A percentile compares a stretch with the other conserved stretches of the same genome.
Conservation (phyloP, 495 filamentous ascomycete species). For the Neurospora tetraspora region DNA sequence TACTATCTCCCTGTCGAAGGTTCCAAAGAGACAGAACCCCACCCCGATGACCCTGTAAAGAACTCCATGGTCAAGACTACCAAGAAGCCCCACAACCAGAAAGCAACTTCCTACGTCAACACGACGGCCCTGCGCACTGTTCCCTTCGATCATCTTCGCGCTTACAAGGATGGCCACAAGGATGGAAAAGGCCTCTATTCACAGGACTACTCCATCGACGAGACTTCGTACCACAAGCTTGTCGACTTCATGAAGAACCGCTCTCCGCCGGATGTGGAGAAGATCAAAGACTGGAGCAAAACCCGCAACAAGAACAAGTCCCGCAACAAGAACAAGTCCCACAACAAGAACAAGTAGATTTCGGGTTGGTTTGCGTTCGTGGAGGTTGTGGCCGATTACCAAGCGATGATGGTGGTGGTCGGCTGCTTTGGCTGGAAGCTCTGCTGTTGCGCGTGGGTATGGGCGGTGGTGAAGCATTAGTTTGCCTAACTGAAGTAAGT, state of each 20-base stretch:
- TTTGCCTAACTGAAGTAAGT: not conserved
- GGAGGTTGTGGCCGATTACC: not conserved
- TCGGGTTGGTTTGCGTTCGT: not conserved
- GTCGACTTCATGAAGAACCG: not conserved
- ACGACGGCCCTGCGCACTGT: not conserved
- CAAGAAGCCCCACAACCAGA: not conserved
- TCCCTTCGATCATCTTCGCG: not conserved
- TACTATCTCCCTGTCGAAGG: not conserved
- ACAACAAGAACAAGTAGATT: too few relatives aligned
- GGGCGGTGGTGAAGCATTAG: not conserved
- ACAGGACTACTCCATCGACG: not conserved
- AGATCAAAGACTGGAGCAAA: not conserved
- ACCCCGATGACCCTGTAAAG: not conserved
- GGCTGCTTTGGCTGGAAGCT: not conserved
- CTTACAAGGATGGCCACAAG: not conserved
- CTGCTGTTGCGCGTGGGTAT: not conserved
- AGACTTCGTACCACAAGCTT: not conserved
- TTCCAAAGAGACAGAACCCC: not conserved
- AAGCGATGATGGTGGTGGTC: not conserved
- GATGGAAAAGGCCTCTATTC: not conserved
- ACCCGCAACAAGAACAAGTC: too few relatives aligned
- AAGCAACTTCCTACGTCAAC: not conserved
- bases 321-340: too few relatives aligned
- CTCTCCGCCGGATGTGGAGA: not conserved
- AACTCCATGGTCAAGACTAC: not conserved